phyloP scores from a whole-genome alignment of 2,329 filamentous ascomycete genomes.

The Penicillium sp. region DNA sequence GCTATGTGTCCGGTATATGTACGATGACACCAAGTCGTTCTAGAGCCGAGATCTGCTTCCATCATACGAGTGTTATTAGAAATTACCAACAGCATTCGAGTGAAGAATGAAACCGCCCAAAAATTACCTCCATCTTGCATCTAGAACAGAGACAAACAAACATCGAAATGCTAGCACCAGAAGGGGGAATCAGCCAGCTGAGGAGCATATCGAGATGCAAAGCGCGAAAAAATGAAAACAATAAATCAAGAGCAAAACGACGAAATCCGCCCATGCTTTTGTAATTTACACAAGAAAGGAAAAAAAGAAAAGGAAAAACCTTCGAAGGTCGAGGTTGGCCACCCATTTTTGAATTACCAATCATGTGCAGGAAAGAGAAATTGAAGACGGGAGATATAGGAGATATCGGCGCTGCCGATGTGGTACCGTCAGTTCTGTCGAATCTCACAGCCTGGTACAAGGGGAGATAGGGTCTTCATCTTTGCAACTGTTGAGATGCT shows the following conservation, averaged over 20 bases:
- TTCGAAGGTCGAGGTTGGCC: constrained; percentile 13
- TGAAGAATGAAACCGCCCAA: constrained; percentile 1
- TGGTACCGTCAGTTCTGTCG: constrained; percentile 4
- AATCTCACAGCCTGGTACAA: constrained; percentile 1
- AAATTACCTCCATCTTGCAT: constrained; percentile 17
- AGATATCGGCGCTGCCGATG: not conserved
- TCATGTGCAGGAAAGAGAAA: constrained; percentile 13
- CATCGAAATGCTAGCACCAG: constrained; percentile 10
- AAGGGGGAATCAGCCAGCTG: constrained; percentile 16
- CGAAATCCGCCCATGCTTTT: constrained; percentile 34
- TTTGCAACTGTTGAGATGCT: not conserved
- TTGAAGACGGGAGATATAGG: not conserved
- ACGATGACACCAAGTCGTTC: constrained; percentile 9
- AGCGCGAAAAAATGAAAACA: constrained; percentile 3
- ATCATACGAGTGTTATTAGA: constrained; percentile 11
- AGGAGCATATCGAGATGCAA: constrained; percentile 19
- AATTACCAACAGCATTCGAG: constrained; percentile 12
- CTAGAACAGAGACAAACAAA: constrained; percentile 7
- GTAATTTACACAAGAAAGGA: constrained; percentile 32
- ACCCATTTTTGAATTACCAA: constrained; percentile 14
- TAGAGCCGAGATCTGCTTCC: not conserved
- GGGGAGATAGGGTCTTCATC: not conserved
- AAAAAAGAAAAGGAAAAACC: constrained; percentile 3
- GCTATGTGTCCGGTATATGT: constrained; percentile 8
- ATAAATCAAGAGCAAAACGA: constrained; percentile 15